Evolutionary conservation across 768 basidiomycete species (phyloP).

Genomic region (Mycena vitilis): DNA sequence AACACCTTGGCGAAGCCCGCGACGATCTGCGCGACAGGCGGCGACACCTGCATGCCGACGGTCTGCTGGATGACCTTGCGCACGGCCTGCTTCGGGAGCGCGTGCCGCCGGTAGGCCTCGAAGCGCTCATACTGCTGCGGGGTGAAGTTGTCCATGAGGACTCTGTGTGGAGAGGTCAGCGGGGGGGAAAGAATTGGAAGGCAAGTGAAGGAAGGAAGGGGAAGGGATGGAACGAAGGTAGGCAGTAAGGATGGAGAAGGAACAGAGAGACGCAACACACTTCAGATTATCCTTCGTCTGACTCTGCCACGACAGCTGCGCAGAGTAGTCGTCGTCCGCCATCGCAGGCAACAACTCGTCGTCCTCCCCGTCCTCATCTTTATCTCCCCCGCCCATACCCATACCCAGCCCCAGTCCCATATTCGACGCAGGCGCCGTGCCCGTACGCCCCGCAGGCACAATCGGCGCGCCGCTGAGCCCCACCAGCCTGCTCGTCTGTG

Average conservation of each 20-base stretch:
- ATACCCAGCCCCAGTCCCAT: too few relatives aligned
- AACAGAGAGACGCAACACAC: slow-evolving; percentile 49
- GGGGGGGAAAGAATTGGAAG: too few relatives aligned
- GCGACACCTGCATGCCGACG: slow-evolving; percentile 83
- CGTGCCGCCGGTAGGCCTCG: slow-evolving; percentile 87
- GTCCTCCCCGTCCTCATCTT: slow-evolving; percentile 76
- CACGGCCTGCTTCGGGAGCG: slow-evolving; percentile 85
- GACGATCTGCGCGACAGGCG: slow-evolving; percentile 89
- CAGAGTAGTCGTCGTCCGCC: slow-evolving; percentile 91
- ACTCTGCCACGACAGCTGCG: slow-evolving; percentile 85
- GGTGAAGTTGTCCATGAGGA: slow-evolving; percentile 90
- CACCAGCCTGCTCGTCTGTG: slow-evolving; percentile 6
- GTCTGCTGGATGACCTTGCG: slow-evolving; percentile 88
- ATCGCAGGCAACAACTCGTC: slow-evolving; percentile 85
- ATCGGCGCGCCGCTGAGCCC: slow-evolving; percentile 30
- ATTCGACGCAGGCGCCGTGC: too few relatives aligned
- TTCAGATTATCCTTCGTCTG: slow-evolving; percentile 91
- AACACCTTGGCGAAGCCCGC: slow-evolving; percentile 93
- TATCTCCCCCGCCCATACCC: slow-evolving; percentile 24
- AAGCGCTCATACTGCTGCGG: slow-evolving; percentile 89
- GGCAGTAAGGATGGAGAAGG: background rate
- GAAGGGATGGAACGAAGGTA: too few relatives aligned
- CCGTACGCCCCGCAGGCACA: slow-evolving; percentile 30
- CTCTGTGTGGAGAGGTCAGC: slow-evolving; percentile 60
- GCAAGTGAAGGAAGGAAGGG: too few relatives aligned